Percentiles rank a stretch among this genome's conserved stretches.
These are phyloP conservation scores for Dipteronia dyeriana DNA, from an alignment of 345 rosid species.

Conservation along the genomic window DNA sequence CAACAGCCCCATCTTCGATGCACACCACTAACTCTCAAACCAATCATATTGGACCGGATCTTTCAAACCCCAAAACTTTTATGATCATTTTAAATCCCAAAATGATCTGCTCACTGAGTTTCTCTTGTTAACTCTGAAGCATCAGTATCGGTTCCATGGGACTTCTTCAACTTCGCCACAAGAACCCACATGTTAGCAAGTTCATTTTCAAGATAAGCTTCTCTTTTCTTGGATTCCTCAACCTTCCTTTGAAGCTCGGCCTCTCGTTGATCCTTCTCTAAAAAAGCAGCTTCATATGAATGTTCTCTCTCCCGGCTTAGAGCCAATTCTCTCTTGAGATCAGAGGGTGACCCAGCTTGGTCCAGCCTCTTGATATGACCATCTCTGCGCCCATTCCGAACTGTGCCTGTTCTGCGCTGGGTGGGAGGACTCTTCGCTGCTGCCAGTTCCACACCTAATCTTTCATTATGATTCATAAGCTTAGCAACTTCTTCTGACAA, in stretches of 20 bases:
- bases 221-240: constrained; percentile 95
- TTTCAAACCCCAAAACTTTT: neutral
- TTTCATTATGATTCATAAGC: constrained; percentile 91
- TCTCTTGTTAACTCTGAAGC: constrained; percentile 43
- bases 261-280: constrained; percentile 82
- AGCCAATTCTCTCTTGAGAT: constrained; percentile 82
- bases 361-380: constrained; percentile 60
- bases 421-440: constrained; percentile 59
- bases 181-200: constrained; percentile 99
- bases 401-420: constrained; percentile 54
- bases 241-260: constrained; percentile 71
- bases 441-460: constrained; percentile 68
- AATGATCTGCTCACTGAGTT: constrained; percentile 24
- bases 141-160: constrained; percentile 54
- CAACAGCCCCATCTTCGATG: constrained; percentile 27
- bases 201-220: constrained; percentile 94
- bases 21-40: constrained; percentile 25
- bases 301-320: constrained; percentile 77
- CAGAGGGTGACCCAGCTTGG: constrained; percentile 56
- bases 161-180: constrained; percentile 83
- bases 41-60: constrained; percentile 1
- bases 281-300: constrained; percentile 77
- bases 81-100: constrained; percentile 26
- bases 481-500: constrained; percentile 95
- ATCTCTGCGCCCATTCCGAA: constrained; percentile 73